These are phyloP conservation scores for Alternaria dauci DNA, from an alignment of 2,329 filamentous ascomycete species.

Conservation along the genomic window DNA sequence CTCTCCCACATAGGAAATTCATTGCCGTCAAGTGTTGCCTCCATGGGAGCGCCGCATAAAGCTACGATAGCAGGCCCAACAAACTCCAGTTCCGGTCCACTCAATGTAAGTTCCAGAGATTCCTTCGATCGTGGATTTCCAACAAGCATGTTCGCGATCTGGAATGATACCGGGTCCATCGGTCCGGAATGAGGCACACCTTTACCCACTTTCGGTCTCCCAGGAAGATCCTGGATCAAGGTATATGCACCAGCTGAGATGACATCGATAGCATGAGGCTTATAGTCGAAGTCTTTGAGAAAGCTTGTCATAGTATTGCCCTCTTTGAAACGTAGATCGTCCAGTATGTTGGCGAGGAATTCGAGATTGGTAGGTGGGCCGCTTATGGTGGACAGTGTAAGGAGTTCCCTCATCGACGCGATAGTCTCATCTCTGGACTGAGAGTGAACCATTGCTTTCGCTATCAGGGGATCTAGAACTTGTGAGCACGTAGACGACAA, in stretches of 20 bases:
- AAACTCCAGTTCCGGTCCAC: conserved; percentile 67
- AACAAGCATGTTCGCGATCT: conserved; percentile 67
- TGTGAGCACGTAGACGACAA: not conserved
- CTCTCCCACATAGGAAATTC: conserved; percentile 64
- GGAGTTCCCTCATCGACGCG: conserved; percentile 54
- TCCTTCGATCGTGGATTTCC: conserved; percentile 64
- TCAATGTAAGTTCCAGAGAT: conserved; percentile 67
- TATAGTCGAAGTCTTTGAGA: conserved; percentile 60
- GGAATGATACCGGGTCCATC: conserved; percentile 68
- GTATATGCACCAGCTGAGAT: conserved; percentile 66
- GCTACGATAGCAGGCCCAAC: conserved; percentile 63
- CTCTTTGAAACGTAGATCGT: conserved; percentile 54
- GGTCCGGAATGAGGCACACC: conserved; percentile 68
- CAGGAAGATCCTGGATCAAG: conserved; percentile 66
- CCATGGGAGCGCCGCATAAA: conserved; percentile 65
- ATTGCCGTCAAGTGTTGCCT: conserved; percentile 60
- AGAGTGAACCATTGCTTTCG: conserved; percentile 66
- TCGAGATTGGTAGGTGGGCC: conserved; percentile 67
- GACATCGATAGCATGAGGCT: conserved; percentile 63
- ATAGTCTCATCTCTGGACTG: conserved; percentile 55
- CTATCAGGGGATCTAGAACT: conserved; percentile 59
- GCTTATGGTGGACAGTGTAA: conserved; percentile 58
- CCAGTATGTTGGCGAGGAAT: conserved; percentile 62
- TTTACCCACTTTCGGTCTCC: conserved; percentile 63
- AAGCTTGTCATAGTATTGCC: conserved; percentile 67